These are phyloP conservation scores for Pythium oligandrum DNA, from an alignment of 352 stramenopile genomes.

Conservation along the genomic window DNA sequence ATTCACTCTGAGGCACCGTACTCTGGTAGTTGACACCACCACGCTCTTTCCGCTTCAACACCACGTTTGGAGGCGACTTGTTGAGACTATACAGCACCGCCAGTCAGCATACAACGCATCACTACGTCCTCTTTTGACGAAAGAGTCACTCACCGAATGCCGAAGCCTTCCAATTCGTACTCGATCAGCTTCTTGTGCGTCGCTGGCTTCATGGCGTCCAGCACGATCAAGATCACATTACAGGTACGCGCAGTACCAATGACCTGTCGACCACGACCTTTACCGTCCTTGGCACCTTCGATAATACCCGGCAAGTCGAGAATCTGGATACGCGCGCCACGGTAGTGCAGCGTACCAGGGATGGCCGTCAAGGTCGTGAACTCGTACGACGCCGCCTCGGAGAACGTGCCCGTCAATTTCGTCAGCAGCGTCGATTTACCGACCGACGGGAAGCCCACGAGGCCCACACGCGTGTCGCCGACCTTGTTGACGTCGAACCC, in stretches of 20 bases:
- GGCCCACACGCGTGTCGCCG: constrained; percentile 96
- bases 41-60: constrained; percentile 95
- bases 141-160: constrained; percentile 78
- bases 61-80: constrained; percentile 96
- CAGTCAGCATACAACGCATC: constrained; percentile 1
- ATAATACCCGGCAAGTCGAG: constrained; percentile 96
- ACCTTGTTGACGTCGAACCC: constrained; percentile 92
- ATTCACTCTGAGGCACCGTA: constrained; percentile 86
- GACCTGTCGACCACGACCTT: constrained; percentile 95
- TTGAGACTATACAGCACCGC: constrained; percentile 77
- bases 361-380: constrained; percentile 99
- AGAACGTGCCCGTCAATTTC: constrained; percentile 95
- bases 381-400: constrained; percentile 95
- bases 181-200: constrained; percentile 99
- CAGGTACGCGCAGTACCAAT: constrained; percentile 96
- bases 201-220: constrained; percentile 95
- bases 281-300: constrained; percentile 97
- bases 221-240: constrained; percentile 98
- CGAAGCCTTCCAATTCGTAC: constrained; percentile 97
- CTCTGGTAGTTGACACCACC: constrained; percentile 98
- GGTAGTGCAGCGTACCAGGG: constrained; percentile 97
- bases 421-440: constrained; percentile 98
- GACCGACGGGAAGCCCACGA: constrained; percentile 98
- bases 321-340: constrained; percentile 82
- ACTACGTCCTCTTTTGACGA: background rate